Percentiles rank a stretch among this genome's conserved stretches.
These are phyloP conservation scores for Penicillium bovifimosum DNA, from an alignment of 495 filamentous ascomycete species.

Conservation along the genomic window DNA sequence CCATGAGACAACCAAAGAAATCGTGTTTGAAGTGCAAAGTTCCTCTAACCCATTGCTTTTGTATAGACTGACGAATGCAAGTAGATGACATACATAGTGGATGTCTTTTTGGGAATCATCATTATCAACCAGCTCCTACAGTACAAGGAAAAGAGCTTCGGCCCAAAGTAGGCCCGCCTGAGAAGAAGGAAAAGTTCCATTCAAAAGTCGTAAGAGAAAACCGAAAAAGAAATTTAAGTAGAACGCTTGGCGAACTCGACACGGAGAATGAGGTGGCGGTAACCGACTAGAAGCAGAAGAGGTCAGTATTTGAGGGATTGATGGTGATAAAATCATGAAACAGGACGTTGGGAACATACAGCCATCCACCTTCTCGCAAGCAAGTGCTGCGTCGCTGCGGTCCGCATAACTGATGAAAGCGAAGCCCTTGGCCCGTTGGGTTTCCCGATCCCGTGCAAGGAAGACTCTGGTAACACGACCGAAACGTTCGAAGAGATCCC, in stretches of 20 bases:
- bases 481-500: slow-evolving; percentile 96
- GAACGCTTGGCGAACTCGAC: slow-evolving; percentile 90
- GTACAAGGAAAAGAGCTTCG: slow-evolving; percentile 37
- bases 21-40: background rate
- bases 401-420: slow-evolving; percentile 97
- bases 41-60: slow-evolving; percentile 36
- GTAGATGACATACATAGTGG: slow-evolving; percentile 38
- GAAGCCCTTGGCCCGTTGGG: slow-evolving; percentile 91
- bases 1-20: slow-evolving; percentile 4
- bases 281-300: slow-evolving; percentile 53
- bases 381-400: slow-evolving; percentile 77
- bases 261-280: slow-evolving; percentile 81
- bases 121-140: slow-evolving; percentile 44
- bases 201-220: slow-evolving; percentile 24
- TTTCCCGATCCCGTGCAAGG: slow-evolving; percentile 94
- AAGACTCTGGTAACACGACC: slow-evolving; percentile 96
- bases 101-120: slow-evolving; percentile 38
- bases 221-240: slow-evolving; percentile 37
- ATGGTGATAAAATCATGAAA: background rate
- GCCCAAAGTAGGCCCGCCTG: slow-evolving; percentile 32
- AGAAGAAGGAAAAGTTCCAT: slow-evolving; percentile 31
- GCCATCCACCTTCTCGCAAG: slow-evolving; percentile 96
- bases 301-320: slow-evolving; percentile 18
- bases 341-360: slow-evolving; percentile 48
- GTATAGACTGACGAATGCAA: slow-evolving; percentile 32